Evolutionary conservation across 2,329 filamentous ascomycete species (phyloP).

Genomic region (Pestalotiopsis sp.): DNA sequence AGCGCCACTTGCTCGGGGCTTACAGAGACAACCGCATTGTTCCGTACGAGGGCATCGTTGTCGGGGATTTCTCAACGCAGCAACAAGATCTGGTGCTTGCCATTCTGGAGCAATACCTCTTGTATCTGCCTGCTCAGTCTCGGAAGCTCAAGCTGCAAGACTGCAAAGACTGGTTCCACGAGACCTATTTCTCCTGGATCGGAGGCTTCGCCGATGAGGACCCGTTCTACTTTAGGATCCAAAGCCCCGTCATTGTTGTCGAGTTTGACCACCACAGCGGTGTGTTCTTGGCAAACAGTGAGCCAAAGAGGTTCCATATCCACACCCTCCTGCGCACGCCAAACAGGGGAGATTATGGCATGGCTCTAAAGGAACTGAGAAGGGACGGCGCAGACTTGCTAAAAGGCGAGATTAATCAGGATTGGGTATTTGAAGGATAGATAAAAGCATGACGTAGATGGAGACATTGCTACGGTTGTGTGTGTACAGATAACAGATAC

Average conservation of each 20-base stretch:
- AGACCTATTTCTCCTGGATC: conserved; percentile 83
- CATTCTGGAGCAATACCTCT: conserved; percentile 66
- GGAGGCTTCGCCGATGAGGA: conserved; percentile 68
- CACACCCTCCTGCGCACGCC: conserved; percentile 74
- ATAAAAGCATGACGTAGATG: no score
- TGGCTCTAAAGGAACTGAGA: conserved; percentile 46
- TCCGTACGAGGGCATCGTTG: conserved; percentile 70
- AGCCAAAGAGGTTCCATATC: conserved; percentile 78
- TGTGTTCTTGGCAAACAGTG: conserved; percentile 73
- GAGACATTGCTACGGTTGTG: no score
- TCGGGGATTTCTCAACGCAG: conserved; percentile 45
- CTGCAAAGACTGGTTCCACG: conserved; percentile 57
- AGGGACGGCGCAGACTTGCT: conserved; percentile 20
- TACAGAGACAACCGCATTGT: conserved; percentile 79
- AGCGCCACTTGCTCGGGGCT: conserved; percentile 77
- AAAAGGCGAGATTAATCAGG: conserved; percentile 30
- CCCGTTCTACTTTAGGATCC: conserved; percentile 77
- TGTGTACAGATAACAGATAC: no score
- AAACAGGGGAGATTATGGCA: conserved; percentile 77
- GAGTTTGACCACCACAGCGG: conserved; percentile 84
- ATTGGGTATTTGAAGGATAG: conserved; percentile 44
- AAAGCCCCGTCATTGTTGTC: conserved; percentile 73
- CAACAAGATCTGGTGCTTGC: conserved; percentile 58
- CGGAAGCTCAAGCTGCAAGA: conserved; percentile 57
- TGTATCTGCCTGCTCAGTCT: conserved; percentile 65